Evolutionary conservation across 139 green algal genomes (phyloP).

Genomic region (Yamagishiella unicocca): DNA sequence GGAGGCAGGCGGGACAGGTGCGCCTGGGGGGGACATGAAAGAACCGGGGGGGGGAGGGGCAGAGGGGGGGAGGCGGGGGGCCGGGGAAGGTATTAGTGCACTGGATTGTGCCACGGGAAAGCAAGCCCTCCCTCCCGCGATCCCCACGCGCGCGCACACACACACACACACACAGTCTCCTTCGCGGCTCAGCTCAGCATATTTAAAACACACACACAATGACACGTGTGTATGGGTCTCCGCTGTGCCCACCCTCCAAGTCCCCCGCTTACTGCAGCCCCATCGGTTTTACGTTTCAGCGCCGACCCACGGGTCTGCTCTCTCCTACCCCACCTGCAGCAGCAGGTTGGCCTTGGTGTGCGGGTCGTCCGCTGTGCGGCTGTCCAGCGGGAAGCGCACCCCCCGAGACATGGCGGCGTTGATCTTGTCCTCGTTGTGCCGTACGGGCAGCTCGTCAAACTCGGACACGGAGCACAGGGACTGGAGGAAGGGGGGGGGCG

Average conservation of each 20-base stretch:
- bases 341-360: slow-evolving; percentile 97
- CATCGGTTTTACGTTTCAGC: too few relatives aligned
- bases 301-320: too few relatives aligned
- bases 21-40: slow-evolving; percentile 72
- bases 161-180: too few relatives aligned
- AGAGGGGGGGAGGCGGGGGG: not conserved
- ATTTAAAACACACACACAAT: too few relatives aligned
- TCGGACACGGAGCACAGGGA: slow-evolving; percentile 86
- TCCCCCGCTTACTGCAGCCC: not conserved
- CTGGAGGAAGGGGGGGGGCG: slow-evolving; percentile 1
- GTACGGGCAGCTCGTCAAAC: slow-evolving; percentile 97
- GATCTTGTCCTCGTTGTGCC: slow-evolving; percentile 98
- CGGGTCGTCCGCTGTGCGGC: slow-evolving; percentile 84
- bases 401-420: slow-evolving; percentile 71
- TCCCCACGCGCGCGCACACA: too few relatives aligned
- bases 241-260: not conserved
- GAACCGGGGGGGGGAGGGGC: not conserved
- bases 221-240: too few relatives aligned
- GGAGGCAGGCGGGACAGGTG: slow-evolving; percentile 87
- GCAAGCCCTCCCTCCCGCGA: too few relatives aligned
- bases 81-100: not conserved
- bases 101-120: too few relatives aligned
- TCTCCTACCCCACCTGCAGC: slow-evolving; percentile 72
- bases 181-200: too few relatives aligned
- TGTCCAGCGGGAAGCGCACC: slow-evolving; percentile 65